Conservation (phyloP, 2,329 filamentous ascomycete genomes). For the Microdochium trichocladiopsis region DNA sequence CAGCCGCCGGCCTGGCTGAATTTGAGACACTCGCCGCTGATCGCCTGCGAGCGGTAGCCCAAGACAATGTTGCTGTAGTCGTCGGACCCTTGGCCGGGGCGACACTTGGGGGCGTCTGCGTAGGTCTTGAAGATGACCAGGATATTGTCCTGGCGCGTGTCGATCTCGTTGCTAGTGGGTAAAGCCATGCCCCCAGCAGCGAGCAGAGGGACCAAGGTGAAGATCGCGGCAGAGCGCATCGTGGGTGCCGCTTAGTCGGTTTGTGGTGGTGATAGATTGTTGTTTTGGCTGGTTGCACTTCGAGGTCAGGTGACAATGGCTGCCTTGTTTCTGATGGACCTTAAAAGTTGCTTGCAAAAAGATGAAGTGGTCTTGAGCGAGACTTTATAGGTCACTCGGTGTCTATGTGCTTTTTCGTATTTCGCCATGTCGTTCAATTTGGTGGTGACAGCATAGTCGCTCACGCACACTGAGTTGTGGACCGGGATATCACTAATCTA, state of each 20-base stretch:
- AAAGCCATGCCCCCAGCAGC: not conserved
- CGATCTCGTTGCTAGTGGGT: not conserved
- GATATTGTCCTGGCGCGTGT: not conserved
- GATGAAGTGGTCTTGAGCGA: not conserved
- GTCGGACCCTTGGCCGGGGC: not conserved
- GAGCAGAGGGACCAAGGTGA: not conserved
- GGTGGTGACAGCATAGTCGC: not conserved
- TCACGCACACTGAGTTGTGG: not conserved
- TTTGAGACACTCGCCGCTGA: not conserved
- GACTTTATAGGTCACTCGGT: not conserved
- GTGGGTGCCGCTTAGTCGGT: not conserved
- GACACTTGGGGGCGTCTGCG: not conserved
- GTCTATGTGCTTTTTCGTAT: not conserved
- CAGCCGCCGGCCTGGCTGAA: not conserved
- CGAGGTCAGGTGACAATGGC: not conserved
- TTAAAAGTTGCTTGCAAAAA: not conserved
- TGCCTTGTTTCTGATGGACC: not conserved
- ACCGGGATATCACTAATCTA: not conserved
- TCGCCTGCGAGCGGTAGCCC: not conserved
- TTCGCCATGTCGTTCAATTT: not conserved
- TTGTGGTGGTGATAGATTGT: not conserved
- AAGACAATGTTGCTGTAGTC: not conserved
- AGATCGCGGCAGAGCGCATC: not conserved
- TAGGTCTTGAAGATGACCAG: not conserved
- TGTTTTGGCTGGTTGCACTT: not conserved